Percentiles rank a stretch among this genome's conserved stretches.
These are phyloP conservation scores for Cucumis sativus DNA, from an alignment of 306 rosid species.

Conservation along the genomic window DNA sequence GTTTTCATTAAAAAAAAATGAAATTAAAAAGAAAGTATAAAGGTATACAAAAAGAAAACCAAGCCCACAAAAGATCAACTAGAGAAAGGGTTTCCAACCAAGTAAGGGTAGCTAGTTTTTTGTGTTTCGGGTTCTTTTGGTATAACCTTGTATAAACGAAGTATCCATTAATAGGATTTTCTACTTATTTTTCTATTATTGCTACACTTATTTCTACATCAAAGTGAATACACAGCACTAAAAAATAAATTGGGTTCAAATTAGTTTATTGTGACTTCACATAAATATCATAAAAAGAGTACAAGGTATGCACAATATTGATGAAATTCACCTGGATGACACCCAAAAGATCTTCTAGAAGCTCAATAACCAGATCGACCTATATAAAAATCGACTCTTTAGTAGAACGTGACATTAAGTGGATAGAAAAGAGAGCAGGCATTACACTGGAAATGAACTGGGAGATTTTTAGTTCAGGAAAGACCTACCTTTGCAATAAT, in stretches of 20 bases:
- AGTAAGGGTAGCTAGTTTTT: background rate
- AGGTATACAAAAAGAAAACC: too few species aligned
- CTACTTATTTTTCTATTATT: background rate
- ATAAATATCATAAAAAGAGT: background rate
- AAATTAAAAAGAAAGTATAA: too few species aligned
- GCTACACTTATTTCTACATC: background rate
- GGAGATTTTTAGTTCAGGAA: background rate
- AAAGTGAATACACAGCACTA: background rate
- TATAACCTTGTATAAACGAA: background rate
- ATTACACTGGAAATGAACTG: constrained; percentile 6
- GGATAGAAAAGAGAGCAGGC: background rate
- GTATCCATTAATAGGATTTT: background rate
- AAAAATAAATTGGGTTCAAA: background rate
- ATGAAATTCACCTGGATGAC: constrained; percentile 48
- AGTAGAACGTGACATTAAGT: constrained; percentile 10
- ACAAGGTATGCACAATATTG: background rate
- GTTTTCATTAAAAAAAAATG: too few species aligned
- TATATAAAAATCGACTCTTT: constrained; percentile 20
- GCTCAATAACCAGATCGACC: constrained; percentile 89
- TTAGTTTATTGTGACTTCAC: background rate
- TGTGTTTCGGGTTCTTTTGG: background rate
- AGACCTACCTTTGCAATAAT: constrained; percentile 66
- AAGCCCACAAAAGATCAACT: too few species aligned
- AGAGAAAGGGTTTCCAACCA: too few species aligned
- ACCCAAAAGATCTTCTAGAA: constrained; percentile 89